These are phyloP conservation scores for Fonsecaea nubica DNA, from an alignment of 2,329 filamentous ascomycete genomes.

Conservation along the genomic window DNA sequence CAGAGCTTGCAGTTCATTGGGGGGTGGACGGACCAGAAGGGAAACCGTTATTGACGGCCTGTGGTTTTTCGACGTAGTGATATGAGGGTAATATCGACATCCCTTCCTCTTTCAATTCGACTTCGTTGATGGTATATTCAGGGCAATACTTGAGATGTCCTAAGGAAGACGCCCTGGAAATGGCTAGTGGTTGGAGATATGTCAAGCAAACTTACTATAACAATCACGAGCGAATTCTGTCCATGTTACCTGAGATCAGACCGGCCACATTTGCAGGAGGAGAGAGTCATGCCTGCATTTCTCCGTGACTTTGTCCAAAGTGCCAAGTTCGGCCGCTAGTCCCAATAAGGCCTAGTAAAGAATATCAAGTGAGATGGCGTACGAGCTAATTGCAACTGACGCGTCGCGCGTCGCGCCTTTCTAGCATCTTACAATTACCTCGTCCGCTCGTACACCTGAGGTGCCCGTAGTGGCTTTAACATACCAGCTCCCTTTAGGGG, in stretches of 20 bases:
- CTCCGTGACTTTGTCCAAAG: no score
- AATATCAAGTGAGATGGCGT: neutral
- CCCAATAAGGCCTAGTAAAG: neutral
- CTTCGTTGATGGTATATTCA: neutral
- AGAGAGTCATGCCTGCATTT: neutral
- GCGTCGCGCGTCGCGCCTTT: neutral
- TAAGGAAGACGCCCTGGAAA: neutral
- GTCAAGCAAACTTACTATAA: no score
- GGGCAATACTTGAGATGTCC: neutral
- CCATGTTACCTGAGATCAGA: no score
- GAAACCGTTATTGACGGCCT: neutral
- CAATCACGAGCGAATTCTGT: no score
- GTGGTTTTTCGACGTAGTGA: neutral
- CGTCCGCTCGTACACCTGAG: no score
- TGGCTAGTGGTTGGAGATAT: no score
- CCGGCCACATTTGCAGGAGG: no score
- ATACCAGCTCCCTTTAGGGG: no score
- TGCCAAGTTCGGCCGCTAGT: neutral
- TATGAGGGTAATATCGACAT: neutral
- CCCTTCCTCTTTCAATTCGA: neutral
- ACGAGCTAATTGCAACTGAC: neutral
- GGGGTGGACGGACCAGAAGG: neutral
- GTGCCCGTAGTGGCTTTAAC: no score
- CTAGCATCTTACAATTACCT: no score
- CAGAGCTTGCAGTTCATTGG: neutral